Evolutionary conservation across 1,139 yeast genomes (phyloP).

Genomic region (Candida anutae): DNA sequence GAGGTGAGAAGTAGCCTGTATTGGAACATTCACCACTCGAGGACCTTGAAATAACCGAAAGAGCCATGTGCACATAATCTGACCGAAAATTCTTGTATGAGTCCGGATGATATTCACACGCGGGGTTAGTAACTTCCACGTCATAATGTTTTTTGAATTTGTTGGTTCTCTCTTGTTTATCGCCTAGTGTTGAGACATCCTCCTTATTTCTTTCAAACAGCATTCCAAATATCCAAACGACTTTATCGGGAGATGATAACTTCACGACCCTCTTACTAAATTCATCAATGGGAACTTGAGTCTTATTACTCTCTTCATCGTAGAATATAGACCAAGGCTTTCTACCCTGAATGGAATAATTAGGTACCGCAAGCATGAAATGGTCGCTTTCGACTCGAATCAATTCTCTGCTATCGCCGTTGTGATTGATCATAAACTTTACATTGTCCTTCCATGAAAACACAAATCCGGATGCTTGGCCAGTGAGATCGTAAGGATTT

Average conservation of each 20-base stretch:
- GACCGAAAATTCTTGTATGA: constrained; percentile 35
- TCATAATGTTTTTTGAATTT: constrained; percentile 38
- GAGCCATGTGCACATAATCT: constrained; percentile 35
- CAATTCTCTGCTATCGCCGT: constrained; percentile 55
- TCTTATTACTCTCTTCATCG: constrained; percentile 18
- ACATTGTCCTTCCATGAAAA: constrained; percentile 72
- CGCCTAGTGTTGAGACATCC: constrained; percentile 13
- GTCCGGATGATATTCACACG: constrained; percentile 35
- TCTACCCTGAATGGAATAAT: constrained; percentile 30
- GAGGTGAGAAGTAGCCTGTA: constrained; percentile 71
- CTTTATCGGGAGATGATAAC: constrained; percentile 32
- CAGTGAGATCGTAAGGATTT: constrained; percentile 68
- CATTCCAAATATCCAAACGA: constrained; percentile 36
- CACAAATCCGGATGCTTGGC: constrained; percentile 70
- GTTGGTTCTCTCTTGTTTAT: constrained; percentile 24
- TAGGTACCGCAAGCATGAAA: constrained; percentile 62
- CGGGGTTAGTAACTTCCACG: constrained; percentile 33
- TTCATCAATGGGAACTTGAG: constrained; percentile 7
- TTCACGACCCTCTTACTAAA: constrained; percentile 32
- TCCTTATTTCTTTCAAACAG: constrained; percentile 31
- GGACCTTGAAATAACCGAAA: constrained; percentile 31
- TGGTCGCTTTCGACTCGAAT: constrained; percentile 58
- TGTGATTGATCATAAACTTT: constrained; percentile 49
- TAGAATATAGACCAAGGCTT: constrained; percentile 30
- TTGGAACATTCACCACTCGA: constrained; percentile 43